A percentile compares a stretch with the other conserved stretches of the same genome.
Conservation (phyloP, 148 eudicot species). For the Polygonum aviculare region DNA sequence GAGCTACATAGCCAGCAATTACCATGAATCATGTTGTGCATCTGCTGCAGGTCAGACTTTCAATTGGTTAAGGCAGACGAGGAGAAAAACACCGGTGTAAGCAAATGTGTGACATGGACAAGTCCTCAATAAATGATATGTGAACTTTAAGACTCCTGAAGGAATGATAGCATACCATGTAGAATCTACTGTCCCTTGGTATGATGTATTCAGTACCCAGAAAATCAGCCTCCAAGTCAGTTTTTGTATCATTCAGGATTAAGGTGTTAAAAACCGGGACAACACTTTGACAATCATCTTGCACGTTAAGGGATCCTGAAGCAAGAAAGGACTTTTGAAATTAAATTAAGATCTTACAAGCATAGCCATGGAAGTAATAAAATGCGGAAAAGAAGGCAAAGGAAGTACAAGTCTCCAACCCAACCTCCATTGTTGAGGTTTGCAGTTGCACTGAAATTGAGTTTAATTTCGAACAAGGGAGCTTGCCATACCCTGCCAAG, state of each 20-base stretch:
- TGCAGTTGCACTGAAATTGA: slow-evolving; percentile 18
- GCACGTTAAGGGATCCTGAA: slow-evolving; percentile 18
- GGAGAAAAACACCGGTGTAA: background rate
- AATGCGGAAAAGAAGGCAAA: background rate
- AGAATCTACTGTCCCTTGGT: slow-evolving; percentile 73
- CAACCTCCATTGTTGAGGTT: slow-evolving; percentile 27
- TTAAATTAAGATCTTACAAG: background rate
- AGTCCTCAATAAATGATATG: background rate
- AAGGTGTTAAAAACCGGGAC: slow-evolving; percentile 48
- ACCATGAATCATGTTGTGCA: slow-evolving; percentile 78
- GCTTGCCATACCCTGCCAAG: slow-evolving; percentile 75
- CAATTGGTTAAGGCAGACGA: slow-evolving; percentile 12
- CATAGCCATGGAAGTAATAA: background rate
- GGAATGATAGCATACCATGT: slow-evolving; percentile 42
- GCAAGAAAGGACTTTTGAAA: background rate
- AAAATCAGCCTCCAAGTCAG: slow-evolving; percentile 60
- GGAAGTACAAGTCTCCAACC: background rate
- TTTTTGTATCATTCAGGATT: slow-evolving; percentile 38
- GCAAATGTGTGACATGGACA: background rate
- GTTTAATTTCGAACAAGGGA: slow-evolving; percentile 55
- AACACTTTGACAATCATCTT: slow-evolving; percentile 23
- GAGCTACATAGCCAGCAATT: slow-evolving; percentile 21
- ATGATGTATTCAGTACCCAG: slow-evolving; percentile 43
- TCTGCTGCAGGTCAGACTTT: slow-evolving; percentile 83
- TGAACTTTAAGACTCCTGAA: background rate